Conservation (phyloP, 371 early-diverging fungal species). For the Circinella umbellata region DNA sequence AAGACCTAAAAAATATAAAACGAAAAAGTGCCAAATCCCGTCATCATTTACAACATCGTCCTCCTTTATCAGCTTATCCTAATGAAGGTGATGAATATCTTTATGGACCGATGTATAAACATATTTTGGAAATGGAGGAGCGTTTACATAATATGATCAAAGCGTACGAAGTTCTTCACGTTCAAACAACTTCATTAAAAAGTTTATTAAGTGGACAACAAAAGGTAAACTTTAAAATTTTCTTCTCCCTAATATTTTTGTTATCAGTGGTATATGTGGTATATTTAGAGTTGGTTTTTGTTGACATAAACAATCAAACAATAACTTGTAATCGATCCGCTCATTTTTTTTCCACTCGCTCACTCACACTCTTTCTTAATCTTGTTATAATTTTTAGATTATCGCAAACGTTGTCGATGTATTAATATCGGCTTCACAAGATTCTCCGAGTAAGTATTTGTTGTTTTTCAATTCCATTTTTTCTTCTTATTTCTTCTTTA, state of each 20-base stretch:
- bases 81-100: constrained; percentile 14
- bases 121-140: constrained; percentile 22
- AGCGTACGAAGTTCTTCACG: constrained; percentile 22
- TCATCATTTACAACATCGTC: constrained; percentile 18
- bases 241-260: too few relatives aligned
- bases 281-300: too few relatives aligned
- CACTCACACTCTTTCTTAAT: too few relatives aligned
- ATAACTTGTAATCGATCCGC: too few relatives aligned
- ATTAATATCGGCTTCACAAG: neutral
- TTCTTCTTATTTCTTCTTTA: too few relatives aligned
- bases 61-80: neutral
- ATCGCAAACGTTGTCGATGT: constrained; percentile 2
- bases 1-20: constrained; percentile 65
- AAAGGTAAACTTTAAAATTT: constrained; percentile 8
- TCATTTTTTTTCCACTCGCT: neutral
- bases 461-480: too few relatives aligned
- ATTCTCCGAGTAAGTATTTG: neutral
- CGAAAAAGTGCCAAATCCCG: constrained; percentile 60
- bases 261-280: too few relatives aligned
- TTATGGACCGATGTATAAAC: constrained; percentile 23
- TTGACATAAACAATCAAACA: too few relatives aligned
- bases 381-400: neutral
- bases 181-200: constrained; percentile 14
- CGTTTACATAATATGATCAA: constrained; percentile 16
- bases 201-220: constrained; percentile 20